Evolutionary conservation across 108 stramenopile species (phyloP).

Genomic region (Fistulifera pelliculosa): DNA sequence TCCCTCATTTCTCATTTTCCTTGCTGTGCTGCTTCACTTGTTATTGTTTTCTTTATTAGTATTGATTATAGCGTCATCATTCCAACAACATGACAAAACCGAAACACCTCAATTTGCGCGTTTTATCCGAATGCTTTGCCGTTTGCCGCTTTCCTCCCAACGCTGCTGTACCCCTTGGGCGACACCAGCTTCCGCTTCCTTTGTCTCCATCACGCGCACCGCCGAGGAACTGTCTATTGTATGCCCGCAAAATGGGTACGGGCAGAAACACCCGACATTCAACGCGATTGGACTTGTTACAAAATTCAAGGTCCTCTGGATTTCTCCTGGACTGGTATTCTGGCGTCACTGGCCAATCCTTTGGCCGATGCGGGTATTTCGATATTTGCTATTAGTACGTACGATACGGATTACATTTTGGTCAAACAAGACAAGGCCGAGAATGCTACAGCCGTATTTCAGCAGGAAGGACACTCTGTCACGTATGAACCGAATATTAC

Average conservation of each 20-base stretch:
- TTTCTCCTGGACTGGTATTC: slow-evolving; percentile 1
- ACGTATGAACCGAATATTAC: not conserved
- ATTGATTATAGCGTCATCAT: no score
- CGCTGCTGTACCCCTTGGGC: no score
- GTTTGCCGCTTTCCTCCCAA: no score
- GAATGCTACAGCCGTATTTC: not conserved
- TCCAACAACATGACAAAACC: no score
- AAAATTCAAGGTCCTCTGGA: slow-evolving; percentile 7
- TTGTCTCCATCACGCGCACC: not conserved
- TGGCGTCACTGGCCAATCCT: not conserved
- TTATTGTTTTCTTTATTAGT: no score
- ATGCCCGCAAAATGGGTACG: not conserved
- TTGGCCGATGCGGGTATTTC: slow-evolving; percentile 8
- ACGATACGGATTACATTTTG: slow-evolving; percentile 7
- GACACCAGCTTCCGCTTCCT: not conserved
- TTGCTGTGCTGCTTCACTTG: no score
- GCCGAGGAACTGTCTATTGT: slow-evolving; percentile 6
- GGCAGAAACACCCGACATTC: not conserved
- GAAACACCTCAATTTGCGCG: no score
- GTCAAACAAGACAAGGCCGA: not conserved
- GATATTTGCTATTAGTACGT: slow-evolving; percentile 4
- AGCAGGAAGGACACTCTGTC: not conserved
- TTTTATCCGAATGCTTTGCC: no score
- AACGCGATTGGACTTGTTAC: not conserved
- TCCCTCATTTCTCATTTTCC: no score